A percentile compares a stretch with the other conserved stretches of the same genome.
These are phyloP conservation scores for Brachypodium distachyon DNA, from an alignment of 202 grass and related monocot species.

Conservation along the genomic window DNA sequence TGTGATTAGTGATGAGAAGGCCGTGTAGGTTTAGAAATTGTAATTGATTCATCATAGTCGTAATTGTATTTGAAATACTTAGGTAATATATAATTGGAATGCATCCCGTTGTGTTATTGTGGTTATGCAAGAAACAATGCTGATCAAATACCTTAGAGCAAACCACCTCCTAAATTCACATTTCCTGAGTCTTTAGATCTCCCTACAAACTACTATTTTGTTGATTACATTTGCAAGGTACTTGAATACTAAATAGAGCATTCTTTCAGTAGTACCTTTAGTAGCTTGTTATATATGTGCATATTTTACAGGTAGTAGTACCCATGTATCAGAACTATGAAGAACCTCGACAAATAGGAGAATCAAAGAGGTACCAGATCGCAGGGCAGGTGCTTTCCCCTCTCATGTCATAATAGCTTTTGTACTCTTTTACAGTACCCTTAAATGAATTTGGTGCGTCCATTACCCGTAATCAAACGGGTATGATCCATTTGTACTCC, in stretches of 20 bases:
- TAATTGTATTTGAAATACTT: background rate
- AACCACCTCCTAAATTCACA: background rate
- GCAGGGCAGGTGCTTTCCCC: conserved; percentile 69
- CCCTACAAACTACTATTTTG: background rate
- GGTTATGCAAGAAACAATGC: background rate
- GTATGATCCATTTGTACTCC: too few species aligned
- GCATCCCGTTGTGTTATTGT: background rate
- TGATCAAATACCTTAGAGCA: background rate
- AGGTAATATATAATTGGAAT: background rate
- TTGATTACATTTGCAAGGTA: background rate
- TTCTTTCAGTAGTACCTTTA: background rate
- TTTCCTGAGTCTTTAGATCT: background rate
- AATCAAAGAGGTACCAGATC: conserved; percentile 55
- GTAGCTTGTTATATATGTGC: background rate
- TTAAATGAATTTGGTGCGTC: too few species aligned
- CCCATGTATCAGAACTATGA: conserved; percentile 69
- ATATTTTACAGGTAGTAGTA: conserved; percentile 57
- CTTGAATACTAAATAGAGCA: too few species aligned
- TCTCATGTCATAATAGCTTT: background rate
- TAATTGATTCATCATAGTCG: background rate
- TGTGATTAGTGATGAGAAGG: background rate
- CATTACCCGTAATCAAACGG: too few species aligned
- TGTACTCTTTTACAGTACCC: too few species aligned
- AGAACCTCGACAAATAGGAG: conserved; percentile 67
- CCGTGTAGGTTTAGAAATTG: background rate